Evolutionary conservation across 108 stramenopile genomes (phyloP), one percentile per base, ranked within the genome.

Genomic region (Phaeodactylum tricornutum): DNA sequence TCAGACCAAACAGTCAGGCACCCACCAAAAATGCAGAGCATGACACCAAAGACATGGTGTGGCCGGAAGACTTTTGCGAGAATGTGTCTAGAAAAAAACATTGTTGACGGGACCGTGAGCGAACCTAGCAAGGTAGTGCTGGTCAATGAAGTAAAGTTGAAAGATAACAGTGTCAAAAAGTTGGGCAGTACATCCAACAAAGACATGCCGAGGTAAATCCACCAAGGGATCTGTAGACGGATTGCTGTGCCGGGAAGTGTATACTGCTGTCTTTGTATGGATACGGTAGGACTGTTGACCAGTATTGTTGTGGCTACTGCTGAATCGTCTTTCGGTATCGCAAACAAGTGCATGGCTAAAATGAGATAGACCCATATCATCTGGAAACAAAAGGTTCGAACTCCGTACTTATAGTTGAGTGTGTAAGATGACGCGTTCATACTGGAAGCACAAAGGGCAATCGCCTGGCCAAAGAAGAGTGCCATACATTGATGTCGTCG

Each of bases 51-150:
- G 42, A 50, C 61, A 42, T 79, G 78, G 4, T 25, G 31, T 12
- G 43, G 41, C 29, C 52, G 47, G 52, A 55, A 79, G 15, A 14
- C 23, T 47, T 58, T 60, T 15, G 47, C 41, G 9, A 96, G 67
- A 7, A 87, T 43, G 2, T 78, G 9, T 20, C 41, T 54, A 14
- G 73, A 79, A 31, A 89, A 71, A 4, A 91, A 21, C 95, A 96
- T 93, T 11, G 71, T 69, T 31, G 73, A 70, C 9, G 95, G 95
- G 25, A 92, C 88, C 8, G 87, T 67, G 50, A 94, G 63, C 33
- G 87, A 77, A 38, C 85, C 81, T 3, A 96, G 57, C 43, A 96
- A 55, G 17, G 77, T 77, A 11, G 83, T 63, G 53, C 74, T 79
- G 17, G 92, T 85, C 44, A 96, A 56, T 7, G 79, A 72, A 28